Percentiles rank a stretch among this genome's conserved stretches.
phyloP scores from a whole-genome alignment of 192 early-diverging fungal genomes.

The Tieghemiomyces parasiticus region DNA sequence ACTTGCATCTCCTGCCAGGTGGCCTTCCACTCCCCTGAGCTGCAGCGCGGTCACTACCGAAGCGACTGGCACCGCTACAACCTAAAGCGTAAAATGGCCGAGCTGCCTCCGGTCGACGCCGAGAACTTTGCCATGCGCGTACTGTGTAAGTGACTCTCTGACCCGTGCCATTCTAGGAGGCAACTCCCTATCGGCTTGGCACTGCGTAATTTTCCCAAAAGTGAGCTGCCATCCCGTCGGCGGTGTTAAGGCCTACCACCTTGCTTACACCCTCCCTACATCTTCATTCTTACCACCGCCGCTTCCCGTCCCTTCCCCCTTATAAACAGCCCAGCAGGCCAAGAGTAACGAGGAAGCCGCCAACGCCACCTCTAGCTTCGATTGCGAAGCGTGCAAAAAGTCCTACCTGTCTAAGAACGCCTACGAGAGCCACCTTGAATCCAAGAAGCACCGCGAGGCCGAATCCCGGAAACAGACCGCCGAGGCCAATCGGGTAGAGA shows the following conservation, averaged over 20 bases:
- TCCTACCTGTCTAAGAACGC: conserved; percentile 67
- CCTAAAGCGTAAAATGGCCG: conserved; percentile 90
- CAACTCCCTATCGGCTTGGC: too few relatives aligned
- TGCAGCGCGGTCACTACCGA: conserved; percentile 84
- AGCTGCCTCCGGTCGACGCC: conserved; percentile 64
- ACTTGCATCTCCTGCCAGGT: conserved; percentile 88
- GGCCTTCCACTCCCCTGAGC: conserved; percentile 74
- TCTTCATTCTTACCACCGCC: too few relatives aligned
- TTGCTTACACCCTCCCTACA: too few relatives aligned
- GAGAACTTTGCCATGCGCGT: conserved; percentile 73
- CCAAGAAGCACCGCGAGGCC: conserved; percentile 89
- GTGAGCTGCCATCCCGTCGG: too few relatives aligned
- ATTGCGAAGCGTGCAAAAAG: conserved; percentile 41
- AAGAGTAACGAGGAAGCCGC: conserved; percentile 27
- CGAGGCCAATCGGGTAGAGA: not conserved
- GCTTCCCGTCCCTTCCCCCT: too few relatives aligned
- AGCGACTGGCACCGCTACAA: conserved; percentile 99
- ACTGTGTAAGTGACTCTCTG: conserved; percentile 25
- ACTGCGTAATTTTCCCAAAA: too few relatives aligned
- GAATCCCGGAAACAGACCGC: conserved; percentile 24
- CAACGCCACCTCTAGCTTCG: conserved; percentile 21
- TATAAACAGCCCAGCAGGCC: conserved; percentile 43
- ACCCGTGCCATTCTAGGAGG: too few relatives aligned
- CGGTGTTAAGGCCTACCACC: too few relatives aligned
- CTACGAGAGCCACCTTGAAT: conserved; percentile 77